A percentile compares a stretch with the other conserved stretches of the same genome.
Conservation (phyloP, 306 rosid genomes). For the Echinosophora koreensis region DNA sequence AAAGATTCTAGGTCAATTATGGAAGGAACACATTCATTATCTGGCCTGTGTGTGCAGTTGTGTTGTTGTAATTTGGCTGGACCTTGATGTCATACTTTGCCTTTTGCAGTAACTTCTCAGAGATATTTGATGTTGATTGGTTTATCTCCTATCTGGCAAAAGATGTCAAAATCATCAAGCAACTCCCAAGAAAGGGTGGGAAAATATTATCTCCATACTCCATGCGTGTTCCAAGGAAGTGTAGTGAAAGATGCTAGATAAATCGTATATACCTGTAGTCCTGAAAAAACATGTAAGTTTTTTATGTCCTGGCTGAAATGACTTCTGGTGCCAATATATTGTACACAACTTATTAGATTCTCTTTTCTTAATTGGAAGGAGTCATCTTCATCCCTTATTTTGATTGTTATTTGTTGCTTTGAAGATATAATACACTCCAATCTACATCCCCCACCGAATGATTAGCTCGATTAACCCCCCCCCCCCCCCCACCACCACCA, state of each 20-base stretch:
- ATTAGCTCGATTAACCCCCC: neutral
- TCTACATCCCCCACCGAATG: neutral
- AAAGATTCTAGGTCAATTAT: conserved; percentile 88
- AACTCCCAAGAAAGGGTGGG: conserved; percentile 80
- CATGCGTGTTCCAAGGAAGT: conserved; percentile 98
- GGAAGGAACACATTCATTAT: conserved; percentile 24
- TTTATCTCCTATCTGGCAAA: conserved; percentile 76
- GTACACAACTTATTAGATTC: conserved; percentile 29
- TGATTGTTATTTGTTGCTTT: conserved; percentile 34
- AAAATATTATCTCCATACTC: conserved; percentile 65
- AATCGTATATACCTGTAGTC: conserved; percentile 89
- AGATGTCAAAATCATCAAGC: conserved; percentile 89
- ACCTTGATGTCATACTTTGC: conserved; percentile 47
- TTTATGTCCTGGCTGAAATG: conserved; percentile 47
- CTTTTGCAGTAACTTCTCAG: conserved; percentile 91
- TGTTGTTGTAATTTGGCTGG: too few species aligned
- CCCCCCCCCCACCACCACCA: too few species aligned
- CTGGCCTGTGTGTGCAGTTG: conserved; percentile 21
- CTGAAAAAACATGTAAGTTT: conserved; percentile 90
- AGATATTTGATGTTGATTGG: conserved; percentile 92
- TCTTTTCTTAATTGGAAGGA: conserved; percentile 17
- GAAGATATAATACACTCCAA: conserved; percentile 22
- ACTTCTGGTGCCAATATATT: conserved; percentile 32
- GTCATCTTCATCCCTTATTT: conserved; percentile 23
- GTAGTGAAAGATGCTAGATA: conserved; percentile 90